Base-by-base conservation (phyloP, 2,329 filamentous ascomycete species). In the Metarhizium sp. region DNA sequence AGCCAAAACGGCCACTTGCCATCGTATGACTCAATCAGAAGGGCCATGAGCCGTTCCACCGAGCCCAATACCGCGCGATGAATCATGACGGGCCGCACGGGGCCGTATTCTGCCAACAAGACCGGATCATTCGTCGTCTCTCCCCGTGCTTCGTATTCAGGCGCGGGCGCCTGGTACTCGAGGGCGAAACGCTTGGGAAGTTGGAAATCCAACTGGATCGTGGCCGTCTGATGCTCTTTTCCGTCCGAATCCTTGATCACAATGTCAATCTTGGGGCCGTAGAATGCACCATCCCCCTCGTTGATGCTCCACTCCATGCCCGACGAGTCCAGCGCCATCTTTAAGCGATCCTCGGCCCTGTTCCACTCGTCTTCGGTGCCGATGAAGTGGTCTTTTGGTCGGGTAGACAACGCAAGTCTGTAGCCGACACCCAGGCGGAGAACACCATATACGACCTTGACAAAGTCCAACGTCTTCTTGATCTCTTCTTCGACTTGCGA, bases 191-290 rank as follows among this genome's bases (percentile, higher is more conserved):
- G 82, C 66, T 89, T 87, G 1, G 90, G 90, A 2, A 95, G 77
- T 70, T 95, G 91, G 68, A 95, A 95, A 68, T 95, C 90, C 32
- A 95, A 80, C 73, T 95, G 90, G 52, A 95, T 86, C 0, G 90
- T 95, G 3, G 90, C 91, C 2, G 91, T 89, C 67, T 95, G 90
- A 66, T 95, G 90, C 64, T 91, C 88, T 66, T 92, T 95, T 7
- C 88, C 89, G 64, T 89, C 81, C 1, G 86, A 85, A 66, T 95
- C 90, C 58, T 80, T 82, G 49, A 95, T 71, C 43, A 95, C 83
- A 48, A 95, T 88, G 65, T 95, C 90, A 60, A 95, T 95, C 73
- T 95, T 95, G 36, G 91, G 90, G 0, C 91, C 90, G 64, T 95
- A 95, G 66, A 95, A 95, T 4, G 90, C 90, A 14, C 91, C 90